Evolutionary conservation across 768 basidiomycete genomes (phyloP).

Genomic region (Naganishia vaughanmartiniae): DNA sequence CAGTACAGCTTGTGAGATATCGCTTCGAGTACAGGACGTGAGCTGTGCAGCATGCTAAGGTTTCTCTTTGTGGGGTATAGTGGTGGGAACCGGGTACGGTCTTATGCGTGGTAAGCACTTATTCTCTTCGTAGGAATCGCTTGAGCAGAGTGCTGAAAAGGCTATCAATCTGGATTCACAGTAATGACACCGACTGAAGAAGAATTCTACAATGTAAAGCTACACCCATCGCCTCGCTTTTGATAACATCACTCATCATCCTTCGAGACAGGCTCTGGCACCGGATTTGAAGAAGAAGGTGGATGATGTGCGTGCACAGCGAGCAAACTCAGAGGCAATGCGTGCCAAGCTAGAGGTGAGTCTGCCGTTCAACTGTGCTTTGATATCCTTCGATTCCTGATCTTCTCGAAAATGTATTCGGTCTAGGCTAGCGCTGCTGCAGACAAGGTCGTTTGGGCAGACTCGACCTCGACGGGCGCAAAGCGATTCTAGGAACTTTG

Average conservation of each 20-base stretch:
- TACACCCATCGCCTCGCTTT: neutral
- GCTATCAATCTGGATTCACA: constrained; percentile 23
- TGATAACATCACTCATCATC: neutral
- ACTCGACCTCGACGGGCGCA: constrained; percentile 2
- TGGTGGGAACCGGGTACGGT: constrained; percentile 41
- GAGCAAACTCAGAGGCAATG: constrained; percentile 38
- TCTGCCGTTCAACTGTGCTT: neutral
- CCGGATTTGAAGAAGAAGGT: constrained; percentile 50
- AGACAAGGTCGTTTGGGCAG: constrained; percentile 33
- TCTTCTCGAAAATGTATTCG: neutral
- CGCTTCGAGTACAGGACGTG: neutral
- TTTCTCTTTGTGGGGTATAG: neutral
- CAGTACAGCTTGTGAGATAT: constrained; percentile 24
- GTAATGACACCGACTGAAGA: constrained; percentile 47
- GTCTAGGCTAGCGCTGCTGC: constrained; percentile 30
- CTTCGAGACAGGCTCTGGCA: constrained; percentile 39
- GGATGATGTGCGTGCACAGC: constrained; percentile 42
- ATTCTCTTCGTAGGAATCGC: neutral
- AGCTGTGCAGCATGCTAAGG: neutral
- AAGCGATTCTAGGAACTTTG: constrained; percentile 18
- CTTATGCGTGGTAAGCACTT: constrained; percentile 44
- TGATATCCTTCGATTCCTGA: neutral
- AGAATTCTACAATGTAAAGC: constrained; percentile 48
- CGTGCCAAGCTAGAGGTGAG: constrained; percentile 38
- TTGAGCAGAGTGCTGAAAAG: neutral